phyloP scores from a whole-genome alignment of 2,329 filamentous ascomycete genomes.

The Aspergillus caelatus region DNA sequence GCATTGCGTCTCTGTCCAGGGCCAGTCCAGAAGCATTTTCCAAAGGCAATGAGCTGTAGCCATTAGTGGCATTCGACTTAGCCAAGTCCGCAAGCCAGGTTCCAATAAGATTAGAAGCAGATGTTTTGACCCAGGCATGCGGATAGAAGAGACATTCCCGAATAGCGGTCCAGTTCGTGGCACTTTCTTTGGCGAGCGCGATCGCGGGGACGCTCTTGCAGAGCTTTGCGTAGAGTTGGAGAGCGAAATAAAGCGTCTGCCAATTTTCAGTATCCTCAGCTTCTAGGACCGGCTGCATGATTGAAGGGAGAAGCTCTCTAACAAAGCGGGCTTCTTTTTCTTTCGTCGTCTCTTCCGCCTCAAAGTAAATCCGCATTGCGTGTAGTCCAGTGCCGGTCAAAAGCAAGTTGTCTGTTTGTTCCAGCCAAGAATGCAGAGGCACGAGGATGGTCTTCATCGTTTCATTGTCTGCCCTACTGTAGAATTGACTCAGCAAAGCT shows the following conservation, averaged over 20 bases:
- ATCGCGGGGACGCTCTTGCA: slow-evolving; percentile 66
- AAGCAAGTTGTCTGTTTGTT: slow-evolving; percentile 70
- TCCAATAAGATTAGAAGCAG: slow-evolving; percentile 72
- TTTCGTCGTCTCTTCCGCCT: slow-evolving; percentile 65
- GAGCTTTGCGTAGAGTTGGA: slow-evolving; percentile 70
- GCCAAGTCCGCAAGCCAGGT: slow-evolving; percentile 81
- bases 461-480: slow-evolving; percentile 75
- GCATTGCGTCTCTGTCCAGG: slow-evolving; percentile 67
- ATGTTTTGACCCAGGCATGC: slow-evolving; percentile 74
- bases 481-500: slow-evolving; percentile 77
- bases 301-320: slow-evolving; percentile 55
- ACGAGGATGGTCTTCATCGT: slow-evolving; percentile 70
- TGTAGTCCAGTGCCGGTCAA: slow-evolving; percentile 76
- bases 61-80: slow-evolving; percentile 58
- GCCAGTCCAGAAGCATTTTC: slow-evolving; percentile 71
- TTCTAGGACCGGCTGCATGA: slow-evolving; percentile 56
- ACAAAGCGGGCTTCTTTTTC: slow-evolving; percentile 70
- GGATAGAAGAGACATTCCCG: slow-evolving; percentile 71
- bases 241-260: slow-evolving; percentile 73
- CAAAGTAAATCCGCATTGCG: slow-evolving; percentile 81
- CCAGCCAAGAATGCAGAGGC: slow-evolving; percentile 74
- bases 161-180: slow-evolving; percentile 71
- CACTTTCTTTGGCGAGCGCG: slow-evolving; percentile 63
- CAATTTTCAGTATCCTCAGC: slow-evolving; percentile 57
- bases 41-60: slow-evolving; percentile 62